These are phyloP conservation scores for Dioscorea alata DNA, from an alignment of 106 monocot genomes.

Conservation along the genomic window DNA sequence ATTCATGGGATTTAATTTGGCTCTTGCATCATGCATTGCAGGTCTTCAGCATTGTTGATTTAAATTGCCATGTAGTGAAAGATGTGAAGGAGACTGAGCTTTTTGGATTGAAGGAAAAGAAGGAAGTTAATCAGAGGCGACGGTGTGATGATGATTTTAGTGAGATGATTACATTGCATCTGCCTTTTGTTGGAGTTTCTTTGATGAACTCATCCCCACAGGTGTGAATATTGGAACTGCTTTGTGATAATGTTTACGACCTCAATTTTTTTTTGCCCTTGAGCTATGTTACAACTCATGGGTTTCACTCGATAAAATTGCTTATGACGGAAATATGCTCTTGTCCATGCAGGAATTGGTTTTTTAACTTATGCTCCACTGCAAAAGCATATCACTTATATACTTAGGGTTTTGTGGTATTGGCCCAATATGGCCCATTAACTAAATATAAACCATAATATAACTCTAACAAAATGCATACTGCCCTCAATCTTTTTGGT, in stretches of 20 bases:
- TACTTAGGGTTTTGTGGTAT: too few species aligned
- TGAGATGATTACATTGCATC: slow-evolving; percentile 50
- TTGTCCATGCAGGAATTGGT: slow-evolving; percentile 65
- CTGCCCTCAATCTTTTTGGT: too few species aligned
- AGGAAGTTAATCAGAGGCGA: slow-evolving; percentile 29
- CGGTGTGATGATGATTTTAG: slow-evolving; percentile 33
- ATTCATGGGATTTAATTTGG: too few species aligned
- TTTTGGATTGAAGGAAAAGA: slow-evolving; percentile 42
- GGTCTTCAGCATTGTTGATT: slow-evolving; percentile 94
- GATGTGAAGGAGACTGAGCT: slow-evolving; percentile 47
- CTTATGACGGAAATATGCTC: neutral
- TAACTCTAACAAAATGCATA: too few species aligned
- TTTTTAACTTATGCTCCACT: too few species aligned
- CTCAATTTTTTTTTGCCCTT: neutral
- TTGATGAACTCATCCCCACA: slow-evolving; percentile 81
- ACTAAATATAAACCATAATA: too few species aligned
- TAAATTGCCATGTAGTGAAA: slow-evolving; percentile 55
- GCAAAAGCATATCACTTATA: too few species aligned
- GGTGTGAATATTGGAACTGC: slow-evolving; percentile 25
- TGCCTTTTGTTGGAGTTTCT: slow-evolving; percentile 79
- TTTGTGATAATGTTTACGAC: neutral
- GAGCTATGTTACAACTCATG: neutral
- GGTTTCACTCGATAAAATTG: neutral
- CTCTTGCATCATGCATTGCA: slow-evolving; percentile 18
- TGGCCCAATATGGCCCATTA: too few species aligned